Percentiles rank a stretch among this genome's conserved stretches.
Conservation (phyloP, 2,329 filamentous ascomycete species). For the Neurospora crassa region DNA sequence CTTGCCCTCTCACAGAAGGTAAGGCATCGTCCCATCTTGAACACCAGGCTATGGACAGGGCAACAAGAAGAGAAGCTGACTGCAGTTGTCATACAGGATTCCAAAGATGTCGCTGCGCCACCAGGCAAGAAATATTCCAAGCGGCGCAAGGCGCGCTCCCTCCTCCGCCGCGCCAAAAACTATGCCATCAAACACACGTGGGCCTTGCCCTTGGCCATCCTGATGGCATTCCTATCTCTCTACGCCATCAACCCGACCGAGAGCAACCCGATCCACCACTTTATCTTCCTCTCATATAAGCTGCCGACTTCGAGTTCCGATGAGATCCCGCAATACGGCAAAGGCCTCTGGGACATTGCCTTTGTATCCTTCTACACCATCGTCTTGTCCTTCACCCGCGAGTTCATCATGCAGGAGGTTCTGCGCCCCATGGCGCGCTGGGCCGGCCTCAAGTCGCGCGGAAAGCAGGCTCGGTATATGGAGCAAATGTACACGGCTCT, state of each 20-base stretch:
- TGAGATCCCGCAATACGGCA: slow-evolving; percentile 64
- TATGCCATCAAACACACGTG: slow-evolving; percentile 49
- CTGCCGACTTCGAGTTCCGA: slow-evolving; percentile 41
- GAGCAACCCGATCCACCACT: slow-evolving; percentile 69
- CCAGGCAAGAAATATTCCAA: slow-evolving; percentile 38
- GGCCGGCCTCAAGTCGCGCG: slow-evolving; percentile 59
- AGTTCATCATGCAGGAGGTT: slow-evolving; percentile 90
- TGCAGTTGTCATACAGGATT: slow-evolving; percentile 5
- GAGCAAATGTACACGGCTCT: slow-evolving; percentile 91
- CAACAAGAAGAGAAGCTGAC: slow-evolving; percentile 11
- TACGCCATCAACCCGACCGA: slow-evolving; percentile 70
- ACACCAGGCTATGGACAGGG: neutral
- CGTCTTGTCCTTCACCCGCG: slow-evolving; percentile 84
- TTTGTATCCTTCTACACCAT: slow-evolving; percentile 86
- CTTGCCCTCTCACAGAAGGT: slow-evolving; percentile 30
- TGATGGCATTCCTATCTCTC: slow-evolving; percentile 51
- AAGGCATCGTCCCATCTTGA: neutral
- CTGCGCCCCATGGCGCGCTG: slow-evolving; percentile 66
- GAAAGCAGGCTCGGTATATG: slow-evolving; percentile 87
- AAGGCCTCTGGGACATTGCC: slow-evolving; percentile 76
- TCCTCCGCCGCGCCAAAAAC: slow-evolving; percentile 43
- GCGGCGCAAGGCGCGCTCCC: slow-evolving; percentile 44
- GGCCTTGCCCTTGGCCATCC: slow-evolving; percentile 57
- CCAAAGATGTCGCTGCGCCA: slow-evolving; percentile 17
- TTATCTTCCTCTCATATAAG: slow-evolving; percentile 85